Conservation (phyloP, 208 protist species). For the Trypanosoma avium region DNA sequence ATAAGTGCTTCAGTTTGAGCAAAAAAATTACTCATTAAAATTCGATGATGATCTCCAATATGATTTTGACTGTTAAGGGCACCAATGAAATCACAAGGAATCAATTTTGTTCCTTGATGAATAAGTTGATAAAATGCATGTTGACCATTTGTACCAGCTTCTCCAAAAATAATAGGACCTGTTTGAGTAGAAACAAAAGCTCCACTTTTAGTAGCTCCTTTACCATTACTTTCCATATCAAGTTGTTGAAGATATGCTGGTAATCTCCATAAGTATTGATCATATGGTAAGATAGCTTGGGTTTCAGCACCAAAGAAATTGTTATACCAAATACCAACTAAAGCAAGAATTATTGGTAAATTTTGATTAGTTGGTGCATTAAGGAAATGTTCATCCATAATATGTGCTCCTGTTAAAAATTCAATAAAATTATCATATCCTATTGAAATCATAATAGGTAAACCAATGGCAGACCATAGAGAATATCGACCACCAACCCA, state of each 20-base stretch:
- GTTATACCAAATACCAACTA: constrained; percentile 97
- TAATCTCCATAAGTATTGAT: constrained; percentile 96
- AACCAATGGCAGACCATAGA: constrained; percentile 96
- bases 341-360: constrained; percentile 93
- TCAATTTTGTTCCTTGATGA: constrained; percentile 96
- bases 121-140: constrained; percentile 98
- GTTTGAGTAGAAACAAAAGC: constrained; percentile 71
- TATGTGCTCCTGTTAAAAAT: constrained; percentile 89
- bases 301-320: constrained; percentile 96
- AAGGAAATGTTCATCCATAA: constrained; percentile 82
- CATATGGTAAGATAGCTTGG: constrained; percentile 97
- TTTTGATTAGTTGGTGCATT: constrained; percentile 76
- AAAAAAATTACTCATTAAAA: constrained; percentile 97
- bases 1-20: constrained; percentile 98
- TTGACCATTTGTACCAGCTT: constrained; percentile 93
- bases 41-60: constrained; percentile 94
- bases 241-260: constrained; percentile 98
- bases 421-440: constrained; percentile 95
- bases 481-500: constrained; percentile 98
- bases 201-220: constrained; percentile 80
- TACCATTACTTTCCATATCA: constrained; percentile 98
- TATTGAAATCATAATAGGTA: constrained; percentile 94
- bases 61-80: constrained; percentile 91
- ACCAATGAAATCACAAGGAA: constrained; percentile 97
- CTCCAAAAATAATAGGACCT: constrained; percentile 96